Evolutionary conservation across 306 rosid species (phyloP).

Genomic region (Oxytropis ochrocephala): DNA sequence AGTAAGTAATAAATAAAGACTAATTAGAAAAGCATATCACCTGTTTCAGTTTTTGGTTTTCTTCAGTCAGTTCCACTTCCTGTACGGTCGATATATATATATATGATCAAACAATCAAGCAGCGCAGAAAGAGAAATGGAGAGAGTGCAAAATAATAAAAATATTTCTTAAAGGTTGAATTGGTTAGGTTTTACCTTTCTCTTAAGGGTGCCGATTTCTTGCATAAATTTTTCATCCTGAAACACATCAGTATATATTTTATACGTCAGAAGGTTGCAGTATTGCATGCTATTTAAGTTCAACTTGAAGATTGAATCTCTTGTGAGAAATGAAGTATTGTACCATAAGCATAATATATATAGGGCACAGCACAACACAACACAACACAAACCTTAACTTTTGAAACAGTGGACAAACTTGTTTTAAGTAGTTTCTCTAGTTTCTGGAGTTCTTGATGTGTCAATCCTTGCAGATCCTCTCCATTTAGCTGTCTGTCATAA

Average conservation of each 20-base stretch:
- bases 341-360: neutral
- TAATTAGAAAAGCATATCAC: neutral
- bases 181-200: constrained; percentile 23
- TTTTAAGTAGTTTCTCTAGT: constrained; percentile 22
- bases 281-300: neutral
- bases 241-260: neutral
- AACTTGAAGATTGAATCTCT: neutral
- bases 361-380: too few species aligned
- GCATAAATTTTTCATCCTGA: constrained; percentile 25
- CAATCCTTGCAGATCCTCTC: constrained; percentile 30
- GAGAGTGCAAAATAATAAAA: too few species aligned
- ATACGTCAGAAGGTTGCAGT: neutral
- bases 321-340: neutral
- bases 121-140: too few species aligned
- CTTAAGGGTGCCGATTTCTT: constrained; percentile 25
- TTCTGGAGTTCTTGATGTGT: constrained; percentile 27
- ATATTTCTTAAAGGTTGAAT: too few species aligned
- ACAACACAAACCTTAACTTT: constrained; percentile 24
- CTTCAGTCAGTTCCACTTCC: constrained; percentile 19
- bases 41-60: constrained; percentile 26
- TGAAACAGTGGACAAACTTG: constrained; percentile 19
- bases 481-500: constrained; percentile 27
- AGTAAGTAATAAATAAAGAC: neutral
- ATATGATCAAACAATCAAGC: neutral
- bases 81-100: neutral